Base-by-base conservation (phyloP, 495 filamentous ascomycete species). In the Daldinia grandis region DNA sequence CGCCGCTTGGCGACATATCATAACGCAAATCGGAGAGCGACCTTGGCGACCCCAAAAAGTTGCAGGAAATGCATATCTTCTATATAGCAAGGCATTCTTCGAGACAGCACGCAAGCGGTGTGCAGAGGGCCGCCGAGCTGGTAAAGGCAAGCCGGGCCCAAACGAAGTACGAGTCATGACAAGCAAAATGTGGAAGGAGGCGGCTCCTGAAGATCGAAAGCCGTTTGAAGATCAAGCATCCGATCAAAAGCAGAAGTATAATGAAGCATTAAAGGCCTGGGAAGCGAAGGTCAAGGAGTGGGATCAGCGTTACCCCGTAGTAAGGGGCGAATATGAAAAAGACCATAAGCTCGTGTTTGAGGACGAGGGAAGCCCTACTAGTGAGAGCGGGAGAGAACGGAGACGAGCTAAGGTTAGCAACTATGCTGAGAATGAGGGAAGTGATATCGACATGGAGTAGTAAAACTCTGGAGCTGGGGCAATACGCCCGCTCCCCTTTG, bases 181-280 rank as follows among this genome's bases (percentile, higher is more conserved):
- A 19, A 92, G 93, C 17, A 88, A 89, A 72, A 94, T 93, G 92
- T 99, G 95, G 95, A 89, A 91, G 67, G 89, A 92, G 60, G 90
- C 91, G 0, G 72, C 82, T 4, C 84, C 85, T 8, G 91, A 90
- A 35, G 84, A 85, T 66, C 91, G 90, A 76, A 81, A 85, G 74
- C 94, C 93, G 27, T 98, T 92, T 71, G 80, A 92, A 60, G 89
- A 92, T 38, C 84, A 88, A 74, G 89, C 90, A 4, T 87, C 90
- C 65, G 85, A 82, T 17, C 88, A 91, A 66, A 93, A 92, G 66
- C 82, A 85, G 55, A 80, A 72, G 5, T 89, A 92, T 72, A 82
- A 81, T n/a, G 82, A 85, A 64, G 82, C 84, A 3, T 76, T 87
- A 62, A 85, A 82, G 21, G 79, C 80, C 25, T 96, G 86, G 79